Evolutionary conservation across 257 asterid genomes (phyloP).

Genomic region (Ligustrum vulgare): DNA sequence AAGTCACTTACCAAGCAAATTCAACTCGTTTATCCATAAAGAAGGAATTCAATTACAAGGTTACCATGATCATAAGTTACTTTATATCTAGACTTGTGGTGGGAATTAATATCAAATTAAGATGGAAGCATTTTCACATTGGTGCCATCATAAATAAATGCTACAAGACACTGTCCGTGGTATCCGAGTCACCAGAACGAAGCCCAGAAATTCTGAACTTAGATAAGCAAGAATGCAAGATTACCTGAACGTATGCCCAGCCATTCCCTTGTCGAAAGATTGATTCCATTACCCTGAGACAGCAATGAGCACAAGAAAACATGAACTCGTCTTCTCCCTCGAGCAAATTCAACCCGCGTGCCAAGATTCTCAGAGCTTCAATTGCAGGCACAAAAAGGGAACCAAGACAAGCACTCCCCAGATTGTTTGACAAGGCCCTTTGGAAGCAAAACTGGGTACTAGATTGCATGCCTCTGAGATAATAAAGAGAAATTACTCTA

Average conservation of each 20-base stretch:
- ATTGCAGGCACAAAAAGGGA: constrained; percentile 89
- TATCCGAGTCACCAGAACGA: too few species aligned
- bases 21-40: too few species aligned
- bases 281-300: constrained; percentile 84
- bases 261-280: constrained; percentile 86
- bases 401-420: constrained; percentile 93
- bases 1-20: neutral
- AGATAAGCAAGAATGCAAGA: neutral
- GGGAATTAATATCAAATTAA: neutral
- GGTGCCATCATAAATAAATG: too few species aligned
- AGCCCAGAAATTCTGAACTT: neutral
- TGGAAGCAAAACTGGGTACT: constrained; percentile 82
- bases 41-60: neutral
- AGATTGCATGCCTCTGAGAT: constrained; percentile 92
- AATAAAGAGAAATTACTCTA: constrained; percentile 81
- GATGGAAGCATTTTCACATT: too few species aligned
- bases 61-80: neutral
- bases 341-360: constrained; percentile 82
- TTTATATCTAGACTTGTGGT: neutral
- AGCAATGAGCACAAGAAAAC: constrained; percentile 96
- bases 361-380: constrained; percentile 75
- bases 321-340: constrained; percentile 98
- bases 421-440: constrained; percentile 72
- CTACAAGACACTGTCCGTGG: too few species aligned
- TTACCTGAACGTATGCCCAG: constrained; percentile 97